Evolutionary conservation across 768 basidiomycete genomes (phyloP), one percentile per base, ranked within the genome.

Genomic region (Boletus pseudo-olivaceus): DNA sequence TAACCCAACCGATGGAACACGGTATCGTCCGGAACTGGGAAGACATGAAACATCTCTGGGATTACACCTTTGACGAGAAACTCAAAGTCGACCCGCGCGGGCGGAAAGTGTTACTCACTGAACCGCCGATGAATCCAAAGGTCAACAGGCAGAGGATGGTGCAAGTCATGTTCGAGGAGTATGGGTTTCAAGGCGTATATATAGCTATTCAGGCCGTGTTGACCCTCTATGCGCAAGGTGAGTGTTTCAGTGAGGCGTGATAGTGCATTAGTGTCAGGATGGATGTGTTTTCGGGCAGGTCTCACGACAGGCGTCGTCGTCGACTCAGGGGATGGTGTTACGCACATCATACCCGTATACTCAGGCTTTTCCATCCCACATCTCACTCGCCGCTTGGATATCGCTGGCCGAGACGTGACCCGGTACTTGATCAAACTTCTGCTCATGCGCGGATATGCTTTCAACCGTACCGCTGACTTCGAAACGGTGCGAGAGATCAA

Each of bases 381-480:
- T 72, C 79, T 98, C 42, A 98, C 93, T 2, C 83, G 88, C 37
- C 87, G 97, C 57, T 78, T 99, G 55, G 97, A 99, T 67, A 98
- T 99, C 62, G 97, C 97, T 50, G 97, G 97, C 19, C 85, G 97
- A 60, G 97, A 99, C 69, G 97, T 99, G 44, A 99, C 97, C 43
- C 85, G 94, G 64, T 99, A 99, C 73, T 78, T 99, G 73, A 99
- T 99, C 82, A 99, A 98, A 75, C 81, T 99, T n/a, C 79, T 99
- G 33, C 83, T 98, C 62, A 98, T 98, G 95, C 86, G 96, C n/a
- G 97, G 97, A n/a, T 98, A 99, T 71, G 97, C 97, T 1, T 98
- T 99, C 82, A 98, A 99, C 75, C 85, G 97, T 38, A 99, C 97
- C 3, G 97, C 97, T 27, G 97, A 99, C 75, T 99, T 99, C 65